Percentiles rank a stretch among this genome's conserved stretches.
phyloP scores from a whole-genome alignment of 768 basidiomycete species.

The Strobilomyces echinocephalus region DNA sequence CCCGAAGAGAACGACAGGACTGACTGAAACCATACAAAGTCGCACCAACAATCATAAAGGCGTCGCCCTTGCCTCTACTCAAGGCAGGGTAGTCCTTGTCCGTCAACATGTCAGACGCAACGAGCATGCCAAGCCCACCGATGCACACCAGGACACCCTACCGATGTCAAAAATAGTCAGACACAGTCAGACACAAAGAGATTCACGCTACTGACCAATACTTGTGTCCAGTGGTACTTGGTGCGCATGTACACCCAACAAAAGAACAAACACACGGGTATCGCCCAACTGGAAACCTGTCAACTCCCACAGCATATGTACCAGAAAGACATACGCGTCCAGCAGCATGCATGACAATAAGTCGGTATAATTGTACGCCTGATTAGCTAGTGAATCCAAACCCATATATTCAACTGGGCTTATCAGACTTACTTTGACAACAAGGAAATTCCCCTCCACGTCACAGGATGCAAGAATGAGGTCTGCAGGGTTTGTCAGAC shows the following conservation, averaged over 20 bases:
- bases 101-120: constrained; percentile 72
- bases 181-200: neutral
- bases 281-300: constrained; percentile 64
- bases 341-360: constrained; percentile 89
- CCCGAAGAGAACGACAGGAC: constrained; percentile 25
- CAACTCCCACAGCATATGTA: neutral
- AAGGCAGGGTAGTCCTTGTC: constrained; percentile 68
- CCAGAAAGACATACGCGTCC: constrained; percentile 56
- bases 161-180: neutral
- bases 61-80: constrained; percentile 71
- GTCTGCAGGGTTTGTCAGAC: constrained; percentile 41
- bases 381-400: neutral
- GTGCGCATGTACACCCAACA: constrained; percentile 80
- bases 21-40: constrained; percentile 82
- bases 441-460: constrained; percentile 86
- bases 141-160: constrained; percentile 74
- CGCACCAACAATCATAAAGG: constrained; percentile 82
- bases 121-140: constrained; percentile 73
- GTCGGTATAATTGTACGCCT: constrained; percentile 85
- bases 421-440: constrained; percentile 64
- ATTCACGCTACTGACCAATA: constrained; percentile 46
- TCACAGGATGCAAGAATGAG: constrained; percentile 74
- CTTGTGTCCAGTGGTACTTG: constrained; percentile 78
- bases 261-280: constrained; percentile 80
- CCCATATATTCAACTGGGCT: neutral